Evolutionary conservation across 2,329 filamentous ascomycete genomes (phyloP).

Genomic region (Ascochyta viciae-villosae): DNA sequence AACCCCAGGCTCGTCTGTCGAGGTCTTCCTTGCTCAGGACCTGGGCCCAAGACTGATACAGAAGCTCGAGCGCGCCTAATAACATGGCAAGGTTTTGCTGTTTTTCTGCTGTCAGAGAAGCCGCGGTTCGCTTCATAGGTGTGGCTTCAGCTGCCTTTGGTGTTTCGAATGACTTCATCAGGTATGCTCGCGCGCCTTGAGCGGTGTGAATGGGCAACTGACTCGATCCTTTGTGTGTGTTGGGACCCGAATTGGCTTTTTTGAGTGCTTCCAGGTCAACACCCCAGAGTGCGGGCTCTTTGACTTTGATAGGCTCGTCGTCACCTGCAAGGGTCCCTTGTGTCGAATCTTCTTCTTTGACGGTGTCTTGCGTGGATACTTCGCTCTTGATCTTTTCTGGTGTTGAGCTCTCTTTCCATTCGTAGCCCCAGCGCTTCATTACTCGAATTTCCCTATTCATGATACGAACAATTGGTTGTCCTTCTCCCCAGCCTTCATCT

Average conservation of each 20-base stretch:
- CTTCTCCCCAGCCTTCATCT: slow-evolving; percentile 74
- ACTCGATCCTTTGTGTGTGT: slow-evolving; percentile 28
- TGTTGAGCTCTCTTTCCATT: slow-evolving; percentile 28
- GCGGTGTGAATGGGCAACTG: slow-evolving; percentile 77
- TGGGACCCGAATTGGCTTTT: slow-evolving; percentile 50
- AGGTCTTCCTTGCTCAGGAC: slow-evolving; percentile 70
- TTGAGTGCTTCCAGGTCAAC: slow-evolving; percentile 64
- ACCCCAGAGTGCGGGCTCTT: slow-evolving; percentile 63
- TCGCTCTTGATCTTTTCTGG: background rate
- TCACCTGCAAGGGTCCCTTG: slow-evolving; percentile 15
- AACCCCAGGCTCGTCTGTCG: slow-evolving; percentile 78
- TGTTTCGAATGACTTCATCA: slow-evolving; percentile 65
- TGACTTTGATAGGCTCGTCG: slow-evolving; percentile 10
- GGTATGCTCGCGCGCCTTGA: slow-evolving; percentile 68
- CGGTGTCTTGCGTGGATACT: background rate
- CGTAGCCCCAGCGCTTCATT: slow-evolving; percentile 78
- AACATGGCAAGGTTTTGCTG: slow-evolving; percentile 73
- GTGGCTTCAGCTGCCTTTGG: slow-evolving; percentile 43
- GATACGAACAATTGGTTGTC: slow-evolving; percentile 75
- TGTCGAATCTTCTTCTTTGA: slow-evolving; percentile 14
- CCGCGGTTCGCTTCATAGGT: slow-evolving; percentile 55
- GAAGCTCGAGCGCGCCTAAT: slow-evolving; percentile 72
- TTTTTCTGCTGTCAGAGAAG: slow-evolving; percentile 65
- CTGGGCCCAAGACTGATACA: slow-evolving; percentile 77
- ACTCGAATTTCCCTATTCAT: slow-evolving; percentile 78